A percentile compares a stretch with the other conserved stretches of the same genome.
Conservation (phyloP, 805 yeast genomes). For the Candida yuanshanica region DNA sequence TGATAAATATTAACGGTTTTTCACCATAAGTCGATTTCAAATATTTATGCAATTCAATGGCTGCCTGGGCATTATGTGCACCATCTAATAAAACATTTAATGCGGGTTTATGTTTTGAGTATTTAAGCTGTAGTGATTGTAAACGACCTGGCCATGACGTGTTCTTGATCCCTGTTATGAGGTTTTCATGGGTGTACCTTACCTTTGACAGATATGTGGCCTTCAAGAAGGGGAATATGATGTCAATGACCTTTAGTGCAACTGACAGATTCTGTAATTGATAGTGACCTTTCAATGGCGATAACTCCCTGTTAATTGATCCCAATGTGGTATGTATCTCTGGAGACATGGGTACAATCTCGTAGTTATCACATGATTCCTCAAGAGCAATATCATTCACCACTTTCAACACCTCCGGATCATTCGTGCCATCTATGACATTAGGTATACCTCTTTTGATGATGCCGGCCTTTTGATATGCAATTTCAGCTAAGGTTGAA, state of each 20-base stretch:
- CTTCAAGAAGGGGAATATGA: slow-evolving; percentile 22
- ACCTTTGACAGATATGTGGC: slow-evolving; percentile 20
- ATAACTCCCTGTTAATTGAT: slow-evolving; percentile 21
- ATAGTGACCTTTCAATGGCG: slow-evolving; percentile 68
- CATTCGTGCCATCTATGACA: slow-evolving; percentile 70
- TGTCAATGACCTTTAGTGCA: slow-evolving; percentile 53
- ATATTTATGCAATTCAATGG: slow-evolving; percentile 59
- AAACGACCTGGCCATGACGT: slow-evolving; percentile 88
- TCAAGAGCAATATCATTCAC: slow-evolving; percentile 34
- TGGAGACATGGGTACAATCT: slow-evolving; percentile 10
- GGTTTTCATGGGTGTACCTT: slow-evolving; percentile 27
- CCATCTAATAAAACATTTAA: slow-evolving; percentile 66
- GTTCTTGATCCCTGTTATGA: slow-evolving; percentile 44
- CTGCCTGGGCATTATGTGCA: slow-evolving; percentile 88
- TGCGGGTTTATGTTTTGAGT: slow-evolving; percentile 18
- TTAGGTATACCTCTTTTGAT: slow-evolving; percentile 51
- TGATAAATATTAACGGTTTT: slow-evolving; percentile 40
- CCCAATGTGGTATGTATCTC: slow-evolving; percentile 29
- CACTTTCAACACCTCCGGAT: slow-evolving; percentile 40
- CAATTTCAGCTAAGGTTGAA: slow-evolving; percentile 54
- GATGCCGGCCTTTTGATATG: slow-evolving; percentile 82
- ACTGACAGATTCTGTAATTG: slow-evolving; percentile 67
- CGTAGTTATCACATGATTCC: slow-evolving; percentile 25
- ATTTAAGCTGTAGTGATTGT: slow-evolving; percentile 40
- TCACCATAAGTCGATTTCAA: slow-evolving; percentile 28